Percentiles rank a stretch among this genome's conserved stretches.
phyloP scores from a whole-genome alignment of 768 basidiomycete species.

The Lentinus tigrinus region DNA sequence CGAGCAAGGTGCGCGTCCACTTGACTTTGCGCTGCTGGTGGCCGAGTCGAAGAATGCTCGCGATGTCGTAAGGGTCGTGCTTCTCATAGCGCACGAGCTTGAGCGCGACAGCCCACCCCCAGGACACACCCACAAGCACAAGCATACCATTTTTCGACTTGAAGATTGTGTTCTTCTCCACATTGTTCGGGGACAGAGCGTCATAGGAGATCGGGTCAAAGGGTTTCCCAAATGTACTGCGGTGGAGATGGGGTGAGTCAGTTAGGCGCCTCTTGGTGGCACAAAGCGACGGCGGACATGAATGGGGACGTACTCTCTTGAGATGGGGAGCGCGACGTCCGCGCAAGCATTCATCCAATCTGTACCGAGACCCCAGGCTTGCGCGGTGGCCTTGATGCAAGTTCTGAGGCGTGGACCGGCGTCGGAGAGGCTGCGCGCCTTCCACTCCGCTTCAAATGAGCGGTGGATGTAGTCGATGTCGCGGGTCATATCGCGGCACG shows the following conservation, averaged over 20 bases:
- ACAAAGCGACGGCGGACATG: neutral
- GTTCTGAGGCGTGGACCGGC: conserved; percentile 51
- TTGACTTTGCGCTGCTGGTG: conserved; percentile 46
- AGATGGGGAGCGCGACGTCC: conserved; percentile 68
- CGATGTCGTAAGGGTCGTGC: conserved; percentile 64
- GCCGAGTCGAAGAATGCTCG: conserved; percentile 62
- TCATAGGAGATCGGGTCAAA: conserved; percentile 66
- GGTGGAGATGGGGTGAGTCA: neutral
- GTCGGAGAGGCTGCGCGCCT: conserved; percentile 44
- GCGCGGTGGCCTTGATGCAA: conserved; percentile 59
- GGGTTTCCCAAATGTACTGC: conserved; percentile 18
- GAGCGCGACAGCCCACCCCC: conserved; percentile 71
- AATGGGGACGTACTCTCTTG: conserved; percentile 48
- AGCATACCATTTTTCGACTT: conserved; percentile 48
- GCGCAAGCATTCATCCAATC: conserved; percentile 83
- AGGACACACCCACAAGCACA: conserved; percentile 60
- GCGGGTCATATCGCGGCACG: conserved; percentile 49
- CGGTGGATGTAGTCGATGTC: conserved; percentile 70
- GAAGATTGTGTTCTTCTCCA: conserved; percentile 56
- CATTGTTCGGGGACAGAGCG: conserved; percentile 49
- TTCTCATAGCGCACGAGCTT: conserved; percentile 68
- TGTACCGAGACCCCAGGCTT: conserved; percentile 46
- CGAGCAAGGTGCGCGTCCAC: conserved; percentile 56
- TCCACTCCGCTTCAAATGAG: conserved; percentile 57
- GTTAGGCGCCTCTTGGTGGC: neutral